A percentile compares a stretch with the other conserved stretches of the same genome.
Evolutionary conservation across 2,329 filamentous ascomycete species (phyloP).

Genomic region (Epichloe typhina): DNA sequence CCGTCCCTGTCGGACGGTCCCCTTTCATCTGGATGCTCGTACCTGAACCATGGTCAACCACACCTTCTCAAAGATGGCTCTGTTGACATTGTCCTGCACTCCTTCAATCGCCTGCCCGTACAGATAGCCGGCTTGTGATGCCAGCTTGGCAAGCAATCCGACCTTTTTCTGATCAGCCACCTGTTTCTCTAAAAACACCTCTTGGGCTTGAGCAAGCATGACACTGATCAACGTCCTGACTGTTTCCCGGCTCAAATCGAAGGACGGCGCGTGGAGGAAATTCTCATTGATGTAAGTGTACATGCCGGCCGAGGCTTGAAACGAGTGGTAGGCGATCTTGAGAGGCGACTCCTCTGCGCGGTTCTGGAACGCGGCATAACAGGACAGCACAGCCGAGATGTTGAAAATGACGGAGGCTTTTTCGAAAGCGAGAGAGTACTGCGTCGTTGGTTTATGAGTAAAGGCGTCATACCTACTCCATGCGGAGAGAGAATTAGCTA

Average conservation of each 20-base stretch:
- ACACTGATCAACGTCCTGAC: slow-evolving; percentile 89
- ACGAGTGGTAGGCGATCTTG: slow-evolving; percentile 95
- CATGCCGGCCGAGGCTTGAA: slow-evolving; percentile 97
- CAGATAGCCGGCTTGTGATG: slow-evolving; percentile 77
- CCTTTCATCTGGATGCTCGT: slow-evolving; percentile 14
- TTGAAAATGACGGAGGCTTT: slow-evolving; percentile 99
- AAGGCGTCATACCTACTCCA: slow-evolving; percentile 87
- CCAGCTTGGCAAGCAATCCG: slow-evolving; percentile 80
- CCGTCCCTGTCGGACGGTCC: neutral
- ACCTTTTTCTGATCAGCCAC: slow-evolving; percentile 86
- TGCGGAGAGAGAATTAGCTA: neutral
- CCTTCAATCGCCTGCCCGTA: slow-evolving; percentile 83
- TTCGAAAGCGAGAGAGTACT: slow-evolving; percentile 94
- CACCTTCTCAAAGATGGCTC: slow-evolving; percentile 84
- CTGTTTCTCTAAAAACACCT: slow-evolving; percentile 96
- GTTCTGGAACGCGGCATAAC: slow-evolving; percentile 86
- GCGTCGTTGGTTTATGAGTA: slow-evolving; percentile 91
- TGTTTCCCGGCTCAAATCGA: slow-evolving; percentile 89
- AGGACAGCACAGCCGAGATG: slow-evolving; percentile 91
- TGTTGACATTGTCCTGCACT: slow-evolving; percentile 82
- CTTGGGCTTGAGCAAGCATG: slow-evolving; percentile 90
- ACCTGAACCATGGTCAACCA: slow-evolving; percentile 78
- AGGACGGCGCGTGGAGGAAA: slow-evolving; percentile 91
- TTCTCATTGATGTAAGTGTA: slow-evolving; percentile 99
- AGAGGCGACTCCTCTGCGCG: slow-evolving; percentile 82